phyloP scores from a whole-genome alignment of 1,139 yeast species.

The Pichia cactophila region DNA sequence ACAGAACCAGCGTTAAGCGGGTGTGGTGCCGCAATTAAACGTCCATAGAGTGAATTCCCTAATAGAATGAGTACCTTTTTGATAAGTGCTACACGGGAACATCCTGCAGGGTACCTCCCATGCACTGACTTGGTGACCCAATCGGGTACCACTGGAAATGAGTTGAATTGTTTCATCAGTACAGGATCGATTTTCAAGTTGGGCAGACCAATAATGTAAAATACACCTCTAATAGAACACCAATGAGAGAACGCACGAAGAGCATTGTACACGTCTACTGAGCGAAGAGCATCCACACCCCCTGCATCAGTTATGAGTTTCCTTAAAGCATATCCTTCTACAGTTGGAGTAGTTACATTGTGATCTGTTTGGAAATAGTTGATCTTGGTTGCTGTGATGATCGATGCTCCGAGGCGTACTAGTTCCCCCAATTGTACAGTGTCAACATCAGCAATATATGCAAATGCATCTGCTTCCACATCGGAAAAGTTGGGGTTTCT shows the following conservation, averaged over 20 bases:
- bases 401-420: slow-evolving; percentile 36
- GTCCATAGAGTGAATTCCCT: slow-evolving; percentile 29
- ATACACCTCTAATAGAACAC: slow-evolving; percentile 46
- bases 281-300: slow-evolving; percentile 36
- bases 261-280: slow-evolving; percentile 41
- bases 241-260: slow-evolving; percentile 50
- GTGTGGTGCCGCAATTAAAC: slow-evolving; percentile 24
- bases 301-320: slow-evolving; percentile 35
- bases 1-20: slow-evolving; percentile 32
- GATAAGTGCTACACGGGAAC: slow-evolving; percentile 41
- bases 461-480: slow-evolving; percentile 29
- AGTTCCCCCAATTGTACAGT: slow-evolving; percentile 25
- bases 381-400: slow-evolving; percentile 41
- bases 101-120: slow-evolving; percentile 48
- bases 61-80: slow-evolving; percentile 31
- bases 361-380: slow-evolving; percentile 54
- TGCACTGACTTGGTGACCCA: slow-evolving; percentile 37
- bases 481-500: slow-evolving; percentile 23
- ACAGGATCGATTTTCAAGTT: slow-evolving; percentile 32
- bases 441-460: slow-evolving; percentile 27
- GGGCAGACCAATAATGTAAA: slow-evolving; percentile 39
- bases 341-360: slow-evolving; percentile 34
- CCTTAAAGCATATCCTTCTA: slow-evolving; percentile 41
- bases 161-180: slow-evolving; percentile 29
- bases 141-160: slow-evolving; percentile 38